phyloP scores from a whole-genome alignment of 2,329 filamentous ascomycete species.

The Penicillium oxalicum region DNA sequence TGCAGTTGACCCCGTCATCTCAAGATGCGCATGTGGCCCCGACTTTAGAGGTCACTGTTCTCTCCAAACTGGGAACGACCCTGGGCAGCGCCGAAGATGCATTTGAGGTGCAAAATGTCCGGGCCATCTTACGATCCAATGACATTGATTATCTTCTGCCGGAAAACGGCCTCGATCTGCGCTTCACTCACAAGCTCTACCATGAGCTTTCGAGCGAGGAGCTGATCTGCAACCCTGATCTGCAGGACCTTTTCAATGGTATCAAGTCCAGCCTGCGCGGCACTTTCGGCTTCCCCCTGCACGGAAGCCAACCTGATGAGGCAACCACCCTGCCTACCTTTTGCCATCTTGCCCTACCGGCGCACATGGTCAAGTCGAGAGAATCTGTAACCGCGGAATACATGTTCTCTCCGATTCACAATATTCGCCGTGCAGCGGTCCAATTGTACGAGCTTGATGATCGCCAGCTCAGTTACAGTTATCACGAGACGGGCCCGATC shows the following conservation, averaged over 20 bases:
- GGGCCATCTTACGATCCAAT: conserved; percentile 25
- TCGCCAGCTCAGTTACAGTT: conserved; percentile 28
- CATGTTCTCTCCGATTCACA: conserved; percentile 29
- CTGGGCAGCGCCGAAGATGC: conserved; percentile 3
- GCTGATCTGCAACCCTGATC: conserved; percentile 1
- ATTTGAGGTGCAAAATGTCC: conserved; percentile 25
- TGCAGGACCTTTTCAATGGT: conserved; percentile 14
- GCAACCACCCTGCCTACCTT: conserved; percentile 26
- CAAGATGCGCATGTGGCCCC: conserved; percentile 22
- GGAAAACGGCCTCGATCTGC: conserved; percentile 34
- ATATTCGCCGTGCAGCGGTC: conserved; percentile 24
- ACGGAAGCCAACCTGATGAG: background rate
- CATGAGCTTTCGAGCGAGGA: conserved; percentile 22
- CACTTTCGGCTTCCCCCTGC: conserved; percentile 11
- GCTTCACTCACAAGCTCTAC: conserved; percentile 32
- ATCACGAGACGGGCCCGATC: conserved; percentile 30
- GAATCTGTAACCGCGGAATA: conserved; percentile 20
- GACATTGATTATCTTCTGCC: conserved; percentile 37
- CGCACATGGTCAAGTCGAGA: conserved; percentile 10
- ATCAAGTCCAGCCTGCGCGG: conserved; percentile 19
- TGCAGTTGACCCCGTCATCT: conserved; percentile 31
- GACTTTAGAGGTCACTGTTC: conserved; percentile 30
- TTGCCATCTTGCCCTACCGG: conserved; percentile 27
- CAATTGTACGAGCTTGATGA: conserved; percentile 30
- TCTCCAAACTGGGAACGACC: conserved; percentile 4